phyloP scores from a whole-genome alignment of 23 red algal genomes.

The Gracilaria domingensis region DNA sequence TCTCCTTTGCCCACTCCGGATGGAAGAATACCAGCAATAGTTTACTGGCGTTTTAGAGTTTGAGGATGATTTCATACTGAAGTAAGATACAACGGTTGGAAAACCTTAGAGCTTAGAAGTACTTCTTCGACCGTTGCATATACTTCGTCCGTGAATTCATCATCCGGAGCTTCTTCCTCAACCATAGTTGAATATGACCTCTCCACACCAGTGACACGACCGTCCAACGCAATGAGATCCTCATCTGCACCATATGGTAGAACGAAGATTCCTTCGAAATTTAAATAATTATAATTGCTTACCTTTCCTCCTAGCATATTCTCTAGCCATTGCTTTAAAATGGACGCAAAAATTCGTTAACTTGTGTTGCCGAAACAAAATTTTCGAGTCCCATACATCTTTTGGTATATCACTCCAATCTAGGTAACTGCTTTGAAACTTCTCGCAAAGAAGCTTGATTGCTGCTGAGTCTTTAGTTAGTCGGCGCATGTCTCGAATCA shows the following conservation, averaged over 20 bases:
- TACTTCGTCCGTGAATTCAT: not conserved
- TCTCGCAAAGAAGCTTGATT: not conserved
- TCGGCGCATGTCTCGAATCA: not conserved
- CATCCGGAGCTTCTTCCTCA: not conserved
- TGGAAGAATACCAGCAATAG: constrained; percentile 2
- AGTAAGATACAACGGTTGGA: constrained; percentile 17
- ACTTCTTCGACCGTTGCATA: not conserved
- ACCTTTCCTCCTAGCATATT: not conserved
- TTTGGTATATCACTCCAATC: not conserved
- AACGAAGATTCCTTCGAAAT: not conserved
- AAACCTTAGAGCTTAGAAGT: not conserved
- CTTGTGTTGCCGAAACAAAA: not conserved
- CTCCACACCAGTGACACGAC: not conserved
- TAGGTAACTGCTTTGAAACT: not conserved
- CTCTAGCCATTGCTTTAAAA: not conserved
- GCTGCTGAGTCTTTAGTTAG: not conserved
- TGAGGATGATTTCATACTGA: constrained; percentile 8
- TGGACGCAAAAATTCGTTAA: not conserved
- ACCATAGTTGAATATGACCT: not conserved
- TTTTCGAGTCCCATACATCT: not conserved
- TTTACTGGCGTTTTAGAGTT: not conserved
- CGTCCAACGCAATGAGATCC: not conserved
- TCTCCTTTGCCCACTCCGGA: constrained; percentile 22
- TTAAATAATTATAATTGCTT: not conserved
- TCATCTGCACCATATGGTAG: not conserved